phyloP scores from a whole-genome alignment of 1,284 basidiomycete genomes.

The Rhodotorula sp. region DNA sequence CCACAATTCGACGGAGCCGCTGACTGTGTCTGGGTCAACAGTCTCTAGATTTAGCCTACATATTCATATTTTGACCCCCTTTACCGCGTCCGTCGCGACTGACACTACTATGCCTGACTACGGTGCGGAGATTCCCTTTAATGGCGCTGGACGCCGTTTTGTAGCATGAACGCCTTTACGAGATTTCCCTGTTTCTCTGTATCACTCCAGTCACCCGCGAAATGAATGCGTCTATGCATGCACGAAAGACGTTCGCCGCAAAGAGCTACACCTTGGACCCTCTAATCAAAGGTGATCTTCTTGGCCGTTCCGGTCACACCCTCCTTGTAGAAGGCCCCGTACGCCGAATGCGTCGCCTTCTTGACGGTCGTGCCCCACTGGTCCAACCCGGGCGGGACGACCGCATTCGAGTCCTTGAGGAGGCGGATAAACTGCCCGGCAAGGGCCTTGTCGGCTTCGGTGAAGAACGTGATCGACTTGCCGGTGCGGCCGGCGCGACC shows the following conservation, averaged over 20 bases:
- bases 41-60: background rate
- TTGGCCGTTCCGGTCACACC: slow-evolving; percentile 73
- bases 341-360: slow-evolving; percentile 60
- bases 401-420: slow-evolving; percentile 78
- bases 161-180: no score
- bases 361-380: slow-evolving; percentile 97
- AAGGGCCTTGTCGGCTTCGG: slow-evolving; percentile 52
- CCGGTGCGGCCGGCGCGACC: slow-evolving; percentile 89
- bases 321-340: slow-evolving; percentile 75
- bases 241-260: no score
- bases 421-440: slow-evolving; percentile 90
- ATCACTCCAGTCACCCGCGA: no score
- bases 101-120: no score
- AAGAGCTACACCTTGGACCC: background rate
- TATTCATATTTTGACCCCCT: background rate
- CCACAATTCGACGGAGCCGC: background rate
- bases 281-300: slow-evolving; percentile 75
- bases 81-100: no score
- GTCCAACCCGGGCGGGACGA: slow-evolving; percentile 69
- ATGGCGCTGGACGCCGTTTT: no score
- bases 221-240: no score
- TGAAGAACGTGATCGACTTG: slow-evolving; percentile 94
- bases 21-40: background rate
- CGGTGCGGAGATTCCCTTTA: no score
- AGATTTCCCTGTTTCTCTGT: no score